Evolutionary conservation across 306 rosid genomes (phyloP), one percentile per base, ranked within the genome.

Genomic region (Pterocarpus santalinus): DNA sequence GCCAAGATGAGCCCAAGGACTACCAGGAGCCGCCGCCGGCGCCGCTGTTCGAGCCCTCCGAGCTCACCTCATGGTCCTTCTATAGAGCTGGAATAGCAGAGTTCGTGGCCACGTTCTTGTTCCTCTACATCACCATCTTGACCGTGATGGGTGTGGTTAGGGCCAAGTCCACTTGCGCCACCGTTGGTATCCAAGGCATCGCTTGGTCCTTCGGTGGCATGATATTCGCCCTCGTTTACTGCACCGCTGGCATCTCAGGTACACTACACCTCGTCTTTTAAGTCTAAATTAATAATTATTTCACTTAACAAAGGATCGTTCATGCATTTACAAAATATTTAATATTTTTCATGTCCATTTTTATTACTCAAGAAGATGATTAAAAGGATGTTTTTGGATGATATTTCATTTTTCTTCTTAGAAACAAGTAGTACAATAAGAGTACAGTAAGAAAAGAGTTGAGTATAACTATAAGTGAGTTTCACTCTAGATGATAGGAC

Each of bases 181-280:
- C 78, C 1, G 90, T 87, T 1, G 90, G 90, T 10, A 87, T 81
- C 75, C 90, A 87, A 78, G 90, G 90, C 0, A 87, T 87, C 10
- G 90, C 90, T 69, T 87, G 90, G 90, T 73, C 90, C 76, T 87
- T 87, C 53, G 90, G 90, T 47, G 90, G 90, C 79, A 87, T 87
- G 90, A 87, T 87, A 80, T 87, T 87, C 47, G 90, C 90, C 17
- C 90, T 87, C 38, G 90, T 87, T 13, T 87, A 87, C 78, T 84
- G 84, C 77, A 87, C 90, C 17, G 90, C 90, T 17, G 90, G 90
- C 2, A 87, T 87, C 70, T 87, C 90, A 81, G 90, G 90, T 87
- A 6, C 46, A 0, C 2, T 43, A 43, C 47, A 43, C 47, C 41
- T 2, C 3, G 5, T 38, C 41, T 38, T 43, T 9, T 7, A 43